Conservation (phyloP, 495 filamentous ascomycete species). For the Xylaria castorea region DNA sequence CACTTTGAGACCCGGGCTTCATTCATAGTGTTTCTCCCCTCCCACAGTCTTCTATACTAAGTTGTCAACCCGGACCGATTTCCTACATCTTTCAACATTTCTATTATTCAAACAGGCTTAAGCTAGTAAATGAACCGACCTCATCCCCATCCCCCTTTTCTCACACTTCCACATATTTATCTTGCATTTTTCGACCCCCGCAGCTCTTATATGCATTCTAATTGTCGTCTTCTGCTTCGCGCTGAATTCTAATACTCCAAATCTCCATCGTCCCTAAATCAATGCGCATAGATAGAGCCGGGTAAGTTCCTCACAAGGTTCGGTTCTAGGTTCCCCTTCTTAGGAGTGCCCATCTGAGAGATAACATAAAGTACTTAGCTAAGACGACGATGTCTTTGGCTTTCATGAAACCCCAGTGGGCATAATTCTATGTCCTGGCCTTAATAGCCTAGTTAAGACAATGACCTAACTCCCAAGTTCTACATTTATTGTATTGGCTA, state of each 20-base stretch:
- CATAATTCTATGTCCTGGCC: background rate
- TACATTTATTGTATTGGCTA: too few relatives aligned
- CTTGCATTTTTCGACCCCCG: background rate
- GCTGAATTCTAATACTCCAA: background rate
- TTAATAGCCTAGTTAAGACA: background rate
- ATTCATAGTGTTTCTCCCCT: too few relatives aligned
- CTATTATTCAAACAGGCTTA: too few relatives aligned
- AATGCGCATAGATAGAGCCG: background rate
- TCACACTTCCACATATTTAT: background rate
- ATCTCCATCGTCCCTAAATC: background rate
- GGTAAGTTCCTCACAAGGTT: background rate
- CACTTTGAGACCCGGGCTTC: too few relatives aligned
- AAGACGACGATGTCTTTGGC: background rate
- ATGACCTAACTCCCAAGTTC: background rate
- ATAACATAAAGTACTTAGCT: background rate
- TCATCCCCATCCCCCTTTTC: background rate
- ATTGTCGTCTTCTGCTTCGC: background rate
- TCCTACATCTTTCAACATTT: too few relatives aligned
- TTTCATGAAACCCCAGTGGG: background rate
- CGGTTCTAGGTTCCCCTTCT: background rate
- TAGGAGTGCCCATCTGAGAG: background rate
- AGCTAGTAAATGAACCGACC: background rate
- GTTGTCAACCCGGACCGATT: too few relatives aligned
- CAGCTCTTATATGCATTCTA: background rate
- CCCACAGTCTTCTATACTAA: too few relatives aligned